Conservation (phyloP, 106 monocot species). For the Acorus calamus region DNA sequence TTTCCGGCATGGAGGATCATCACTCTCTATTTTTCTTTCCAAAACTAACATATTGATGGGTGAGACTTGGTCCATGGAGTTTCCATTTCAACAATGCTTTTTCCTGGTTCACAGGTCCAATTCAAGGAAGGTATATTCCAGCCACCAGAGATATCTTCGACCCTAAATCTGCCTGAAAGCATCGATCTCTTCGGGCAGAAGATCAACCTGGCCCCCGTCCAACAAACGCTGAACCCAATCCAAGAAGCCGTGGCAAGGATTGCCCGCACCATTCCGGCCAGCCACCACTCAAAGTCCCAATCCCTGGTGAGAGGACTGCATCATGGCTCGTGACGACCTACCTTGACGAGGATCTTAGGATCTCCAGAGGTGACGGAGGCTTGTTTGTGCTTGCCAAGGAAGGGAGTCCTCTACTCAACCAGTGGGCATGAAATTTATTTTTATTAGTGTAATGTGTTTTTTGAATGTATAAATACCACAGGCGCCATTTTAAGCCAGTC, state of each 20-base stretch:
- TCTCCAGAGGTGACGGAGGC: conserved; percentile 89
- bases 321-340: conserved; percentile 86
- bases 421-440: conserved; percentile 23
- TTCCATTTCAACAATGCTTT: not conserved
- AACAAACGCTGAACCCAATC: conserved; percentile 46
- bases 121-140: conserved; percentile 69
- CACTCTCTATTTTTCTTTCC: no score
- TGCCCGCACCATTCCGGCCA: conserved; percentile 57
- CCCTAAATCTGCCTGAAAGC: conserved; percentile 43
- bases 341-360: conserved; percentile 77
- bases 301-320: conserved; percentile 42
- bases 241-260: conserved; percentile 48
- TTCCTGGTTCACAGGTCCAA: conserved; percentile 35
- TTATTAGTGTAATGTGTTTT: not conserved
- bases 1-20: no score
- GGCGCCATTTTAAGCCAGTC: no score
- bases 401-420: conserved; percentile 71
- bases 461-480: not conserved
- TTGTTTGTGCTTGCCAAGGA: conserved; percentile 81
- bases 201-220: conserved; percentile 45
- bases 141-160: conserved; percentile 62
- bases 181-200: conserved; percentile 65
- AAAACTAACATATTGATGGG: not conserved
- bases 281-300: conserved; percentile 65
- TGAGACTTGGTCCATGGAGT: not conserved